phyloP scores from a whole-genome alignment of 306 rosid genomes.

The Acacia melanoxylon region DNA sequence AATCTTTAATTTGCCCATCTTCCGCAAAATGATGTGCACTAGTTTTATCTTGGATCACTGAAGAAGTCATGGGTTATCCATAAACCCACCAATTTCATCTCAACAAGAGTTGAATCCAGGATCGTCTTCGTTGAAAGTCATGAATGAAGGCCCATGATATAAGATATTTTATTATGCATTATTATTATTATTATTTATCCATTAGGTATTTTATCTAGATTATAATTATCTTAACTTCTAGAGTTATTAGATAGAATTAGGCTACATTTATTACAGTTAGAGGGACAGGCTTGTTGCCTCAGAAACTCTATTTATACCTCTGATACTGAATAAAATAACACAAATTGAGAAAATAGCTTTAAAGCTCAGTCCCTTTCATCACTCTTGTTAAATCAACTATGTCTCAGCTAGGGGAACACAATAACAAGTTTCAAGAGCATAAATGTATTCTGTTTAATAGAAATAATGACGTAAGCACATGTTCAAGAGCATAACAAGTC shows the following conservation, averaged over 20 bases:
- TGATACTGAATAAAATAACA: not conserved
- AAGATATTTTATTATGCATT: too few species aligned
- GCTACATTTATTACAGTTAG: too few species aligned
- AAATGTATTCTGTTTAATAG: not conserved
- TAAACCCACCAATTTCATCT: not conserved
- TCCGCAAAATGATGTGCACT: not conserved
- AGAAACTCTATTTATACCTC: not conserved
- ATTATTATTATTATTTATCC: too few species aligned
- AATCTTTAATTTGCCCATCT: not conserved
- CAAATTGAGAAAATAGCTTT: not conserved
- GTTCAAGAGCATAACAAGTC: too few species aligned
- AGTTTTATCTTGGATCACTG: not conserved
- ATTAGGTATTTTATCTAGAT: too few species aligned
- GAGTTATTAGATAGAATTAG: not conserved
- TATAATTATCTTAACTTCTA: too few species aligned
- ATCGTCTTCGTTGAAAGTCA: not conserved
- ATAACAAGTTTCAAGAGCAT: not conserved
- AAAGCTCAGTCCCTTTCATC: not conserved
- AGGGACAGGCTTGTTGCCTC: not conserved
- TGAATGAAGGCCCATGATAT: not conserved
- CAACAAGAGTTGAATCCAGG: not conserved
- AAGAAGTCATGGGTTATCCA: not conserved
- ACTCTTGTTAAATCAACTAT: not conserved
- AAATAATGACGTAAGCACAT: not conserved
- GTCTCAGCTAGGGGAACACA: not conserved